These are phyloP conservation scores for Arthrobotrys megalospora DNA, from an alignment of 2,329 filamentous ascomycete genomes.

Conservation along the genomic window DNA sequence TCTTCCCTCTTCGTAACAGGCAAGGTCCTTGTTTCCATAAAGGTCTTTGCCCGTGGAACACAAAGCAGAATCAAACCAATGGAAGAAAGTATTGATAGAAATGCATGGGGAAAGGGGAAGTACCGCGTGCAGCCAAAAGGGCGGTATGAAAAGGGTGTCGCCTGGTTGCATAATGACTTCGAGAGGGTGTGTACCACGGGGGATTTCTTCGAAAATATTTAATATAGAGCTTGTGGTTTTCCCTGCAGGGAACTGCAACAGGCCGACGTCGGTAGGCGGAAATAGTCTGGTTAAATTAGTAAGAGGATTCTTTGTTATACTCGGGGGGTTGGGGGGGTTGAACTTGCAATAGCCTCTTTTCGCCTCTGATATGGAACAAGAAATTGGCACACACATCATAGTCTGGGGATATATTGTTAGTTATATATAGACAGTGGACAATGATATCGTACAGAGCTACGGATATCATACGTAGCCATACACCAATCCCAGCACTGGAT, in stretches of 20 bases:
- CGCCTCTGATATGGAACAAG: slow-evolving; percentile 82
- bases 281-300: slow-evolving; percentile 76
- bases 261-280: slow-evolving; percentile 80
- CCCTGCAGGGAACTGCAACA: slow-evolving; percentile 80
- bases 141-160: slow-evolving; percentile 84
- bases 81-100: slow-evolving; percentile 92
- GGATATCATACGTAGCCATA: slow-evolving; percentile 76
- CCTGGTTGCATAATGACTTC: slow-evolving; percentile 78
- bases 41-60: slow-evolving; percentile 85
- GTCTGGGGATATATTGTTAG: slow-evolving; percentile 29
- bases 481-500: slow-evolving; percentile 79
- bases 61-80: slow-evolving; percentile 74
- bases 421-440: slow-evolving; percentile 23
- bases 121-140: slow-evolving; percentile 86
- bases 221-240: slow-evolving; percentile 84
- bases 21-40: slow-evolving; percentile 88
- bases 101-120: slow-evolving; percentile 75
- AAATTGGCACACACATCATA: slow-evolving; percentile 85
- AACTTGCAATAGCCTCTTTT: slow-evolving; percentile 71
- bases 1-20: slow-evolving; percentile 85
- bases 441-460: slow-evolving; percentile 65
- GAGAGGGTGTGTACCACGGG: slow-evolving; percentile 72
- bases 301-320: background rate
- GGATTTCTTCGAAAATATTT: slow-evolving; percentile 74
- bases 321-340: background rate